phyloP scores from a whole-genome alignment of 208 protist species.

The Paratrypanosoma confusum region DNA sequence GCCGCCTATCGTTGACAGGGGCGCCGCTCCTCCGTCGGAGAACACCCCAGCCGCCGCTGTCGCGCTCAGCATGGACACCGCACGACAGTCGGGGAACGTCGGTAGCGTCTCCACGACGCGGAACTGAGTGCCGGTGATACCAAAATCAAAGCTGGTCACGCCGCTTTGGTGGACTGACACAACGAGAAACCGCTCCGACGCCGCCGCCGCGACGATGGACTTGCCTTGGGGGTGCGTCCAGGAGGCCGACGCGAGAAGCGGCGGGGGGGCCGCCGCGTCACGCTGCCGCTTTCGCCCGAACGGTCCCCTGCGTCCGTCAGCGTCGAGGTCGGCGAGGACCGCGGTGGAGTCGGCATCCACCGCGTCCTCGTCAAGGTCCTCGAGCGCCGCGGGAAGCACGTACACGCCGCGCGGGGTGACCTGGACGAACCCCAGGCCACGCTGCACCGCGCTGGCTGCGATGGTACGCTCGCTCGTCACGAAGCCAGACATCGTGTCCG shows the following conservation, averaged over 20 bases:
- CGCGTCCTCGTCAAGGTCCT: too few relatives aligned
- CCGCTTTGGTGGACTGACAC: slow-evolving; percentile 56
- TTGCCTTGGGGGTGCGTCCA: slow-evolving; percentile 74
- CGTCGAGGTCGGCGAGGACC: not conserved
- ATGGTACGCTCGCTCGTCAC: slow-evolving; percentile 59
- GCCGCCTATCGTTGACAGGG: slow-evolving; percentile 2
- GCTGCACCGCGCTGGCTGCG: slow-evolving; percentile 43
- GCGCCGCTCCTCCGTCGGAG: slow-evolving; percentile 1
- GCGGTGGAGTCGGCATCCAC: too few relatives aligned
- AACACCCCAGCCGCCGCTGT: not conserved
- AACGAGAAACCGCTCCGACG: slow-evolving; percentile 32
- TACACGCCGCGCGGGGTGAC: slow-evolving; percentile 52
- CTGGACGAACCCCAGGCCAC: slow-evolving; percentile 67
- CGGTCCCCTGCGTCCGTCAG: slow-evolving; percentile 1
- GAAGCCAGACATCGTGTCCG: slow-evolving; percentile 43
- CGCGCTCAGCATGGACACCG: slow-evolving; percentile 50
- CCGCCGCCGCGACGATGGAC: slow-evolving; percentile 53
- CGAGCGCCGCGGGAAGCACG: slow-evolving; percentile 15
- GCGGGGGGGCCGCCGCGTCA: not conserved
- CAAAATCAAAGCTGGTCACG: slow-evolving; percentile 66
- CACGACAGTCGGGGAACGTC: slow-evolving; percentile 42
- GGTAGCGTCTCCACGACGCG: slow-evolving; percentile 47
- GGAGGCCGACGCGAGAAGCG: slow-evolving; percentile 20
- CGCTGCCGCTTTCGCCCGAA: slow-evolving; percentile 1
- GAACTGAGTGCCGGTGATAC: slow-evolving; percentile 37